These are phyloP conservation scores for Cyberlindnera saturnus DNA, from an alignment of 805 yeast species.

Conservation along the genomic window DNA sequence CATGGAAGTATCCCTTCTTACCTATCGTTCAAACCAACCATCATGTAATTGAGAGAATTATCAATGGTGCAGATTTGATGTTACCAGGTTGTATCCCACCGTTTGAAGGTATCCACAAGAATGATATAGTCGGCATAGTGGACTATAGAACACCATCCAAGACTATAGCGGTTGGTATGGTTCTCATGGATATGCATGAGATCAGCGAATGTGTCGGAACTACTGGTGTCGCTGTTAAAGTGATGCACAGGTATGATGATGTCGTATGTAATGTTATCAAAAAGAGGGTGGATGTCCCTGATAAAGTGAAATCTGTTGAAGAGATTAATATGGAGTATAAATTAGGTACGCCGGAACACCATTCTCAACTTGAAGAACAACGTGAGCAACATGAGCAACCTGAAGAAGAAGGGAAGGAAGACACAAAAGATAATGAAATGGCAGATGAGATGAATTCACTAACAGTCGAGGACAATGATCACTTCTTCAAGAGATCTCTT, in stretches of 20 bases:
- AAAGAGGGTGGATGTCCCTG: conserved; percentile 38
- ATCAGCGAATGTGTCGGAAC: conserved; percentile 48
- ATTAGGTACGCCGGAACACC: conserved; percentile 8
- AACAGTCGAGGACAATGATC: conserved; percentile 63
- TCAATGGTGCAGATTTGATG: conserved; percentile 79
- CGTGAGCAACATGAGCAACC: conserved; percentile 3
- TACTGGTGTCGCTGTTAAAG: conserved; percentile 72
- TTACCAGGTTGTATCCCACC: conserved; percentile 61
- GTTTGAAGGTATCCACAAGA: conserved; percentile 40
- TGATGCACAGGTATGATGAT: conserved; percentile 67
- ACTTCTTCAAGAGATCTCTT: conserved; percentile 65
- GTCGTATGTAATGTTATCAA: conserved; percentile 49
- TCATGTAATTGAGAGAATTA: conserved; percentile 62
- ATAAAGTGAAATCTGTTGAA: conserved; percentile 24
- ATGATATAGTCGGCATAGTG: conserved; percentile 67
- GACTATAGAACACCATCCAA: conserved; percentile 50
- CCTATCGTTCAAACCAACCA: conserved; percentile 71
- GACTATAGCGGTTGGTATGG: conserved; percentile 68
- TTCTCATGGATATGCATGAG: conserved; percentile 40
- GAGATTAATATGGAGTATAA: conserved; percentile 16
- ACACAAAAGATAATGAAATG: conserved; percentile 12
- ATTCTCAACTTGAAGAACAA: conserved; percentile 2
- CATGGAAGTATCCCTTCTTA: conserved; percentile 64
- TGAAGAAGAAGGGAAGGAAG: conserved; percentile 6
- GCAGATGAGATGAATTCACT: conserved; percentile 24